Evolutionary conservation across 306 rosid species (phyloP).

Genomic region (Quercus engelmannii): DNA sequence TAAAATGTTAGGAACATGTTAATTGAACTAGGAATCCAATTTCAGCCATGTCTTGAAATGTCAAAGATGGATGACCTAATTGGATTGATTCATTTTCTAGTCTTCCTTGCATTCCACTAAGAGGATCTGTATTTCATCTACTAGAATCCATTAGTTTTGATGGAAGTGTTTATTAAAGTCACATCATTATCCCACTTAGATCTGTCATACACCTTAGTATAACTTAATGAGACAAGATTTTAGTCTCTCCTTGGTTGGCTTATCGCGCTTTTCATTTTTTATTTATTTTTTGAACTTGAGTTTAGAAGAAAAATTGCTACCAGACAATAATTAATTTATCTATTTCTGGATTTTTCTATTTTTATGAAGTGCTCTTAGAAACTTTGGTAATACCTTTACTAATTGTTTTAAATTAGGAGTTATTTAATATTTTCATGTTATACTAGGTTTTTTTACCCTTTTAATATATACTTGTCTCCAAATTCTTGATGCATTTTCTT

Average conservation of each 20-base stretch:
- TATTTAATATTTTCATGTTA: too few species aligned
- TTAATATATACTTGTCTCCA: too few species aligned
- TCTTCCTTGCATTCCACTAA: neutral
- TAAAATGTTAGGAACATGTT: too few species aligned
- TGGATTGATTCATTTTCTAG: too few species aligned
- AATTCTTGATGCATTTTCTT: too few species aligned
- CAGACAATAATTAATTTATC: neutral
- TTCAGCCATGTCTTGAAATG: too few species aligned
- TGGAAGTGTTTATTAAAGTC: neutral
- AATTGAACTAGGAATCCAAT: too few species aligned
- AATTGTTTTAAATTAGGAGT: too few species aligned
- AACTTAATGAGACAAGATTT: neutral
- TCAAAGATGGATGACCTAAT: too few species aligned
- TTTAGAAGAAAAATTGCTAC: neutral
- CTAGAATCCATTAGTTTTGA: neutral
- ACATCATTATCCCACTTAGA: neutral
- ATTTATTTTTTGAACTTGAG: neutral
- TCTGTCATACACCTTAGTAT: neutral
- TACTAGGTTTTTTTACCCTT: too few species aligned
- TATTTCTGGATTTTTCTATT: neutral
- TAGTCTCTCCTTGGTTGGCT: neutral
- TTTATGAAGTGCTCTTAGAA: neutral
- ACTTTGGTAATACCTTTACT: neutral
- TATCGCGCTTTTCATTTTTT: neutral
- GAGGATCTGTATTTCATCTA: neutral